Conservation (phyloP, 2,329 filamentous ascomycete species). For the Botrytis paeoniae region DNA sequence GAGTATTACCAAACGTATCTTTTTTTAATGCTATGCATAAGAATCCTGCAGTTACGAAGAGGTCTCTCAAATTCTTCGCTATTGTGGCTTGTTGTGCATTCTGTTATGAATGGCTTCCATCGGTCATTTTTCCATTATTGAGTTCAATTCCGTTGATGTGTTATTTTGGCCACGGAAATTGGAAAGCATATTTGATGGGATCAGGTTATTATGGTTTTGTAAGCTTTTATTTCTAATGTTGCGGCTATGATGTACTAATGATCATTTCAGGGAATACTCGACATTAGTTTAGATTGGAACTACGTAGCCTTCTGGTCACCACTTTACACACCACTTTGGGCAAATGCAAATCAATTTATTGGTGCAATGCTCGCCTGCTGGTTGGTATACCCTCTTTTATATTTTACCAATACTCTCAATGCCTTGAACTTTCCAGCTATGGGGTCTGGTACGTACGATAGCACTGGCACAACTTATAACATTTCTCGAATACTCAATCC, state of each 20-base stretch:
- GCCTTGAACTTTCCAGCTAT: slow-evolving; percentile 44
- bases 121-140: slow-evolving; percentile 38
- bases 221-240: neutral
- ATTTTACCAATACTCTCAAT: slow-evolving; percentile 45
- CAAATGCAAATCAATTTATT: slow-evolving; percentile 37
- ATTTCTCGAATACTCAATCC: slow-evolving; percentile 60
- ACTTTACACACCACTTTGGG: slow-evolving; percentile 35
- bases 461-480: slow-evolving; percentile 62
- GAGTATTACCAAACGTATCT: slow-evolving; percentile 48
- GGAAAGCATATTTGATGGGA: slow-evolving; percentile 49
- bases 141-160: slow-evolving; percentile 49
- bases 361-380: slow-evolving; percentile 38
- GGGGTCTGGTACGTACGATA: slow-evolving; percentile 54
- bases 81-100: slow-evolving; percentile 28
- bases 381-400: slow-evolving; percentile 39
- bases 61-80: slow-evolving; percentile 38
- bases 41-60: slow-evolving; percentile 40
- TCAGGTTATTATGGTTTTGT: slow-evolving; percentile 39
- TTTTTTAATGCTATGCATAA: slow-evolving; percentile 43
- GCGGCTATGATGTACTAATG: neutral
- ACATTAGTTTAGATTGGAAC: slow-evolving; percentile 44
- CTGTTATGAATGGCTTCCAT: slow-evolving; percentile 19
- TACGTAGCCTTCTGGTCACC: slow-evolving; percentile 39
- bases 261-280: slow-evolving; percentile 34
- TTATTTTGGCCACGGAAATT: slow-evolving; percentile 47